phyloP scores from a whole-genome alignment of 805 yeast species.

The Wickerhamiella kurtzmanii region DNA sequence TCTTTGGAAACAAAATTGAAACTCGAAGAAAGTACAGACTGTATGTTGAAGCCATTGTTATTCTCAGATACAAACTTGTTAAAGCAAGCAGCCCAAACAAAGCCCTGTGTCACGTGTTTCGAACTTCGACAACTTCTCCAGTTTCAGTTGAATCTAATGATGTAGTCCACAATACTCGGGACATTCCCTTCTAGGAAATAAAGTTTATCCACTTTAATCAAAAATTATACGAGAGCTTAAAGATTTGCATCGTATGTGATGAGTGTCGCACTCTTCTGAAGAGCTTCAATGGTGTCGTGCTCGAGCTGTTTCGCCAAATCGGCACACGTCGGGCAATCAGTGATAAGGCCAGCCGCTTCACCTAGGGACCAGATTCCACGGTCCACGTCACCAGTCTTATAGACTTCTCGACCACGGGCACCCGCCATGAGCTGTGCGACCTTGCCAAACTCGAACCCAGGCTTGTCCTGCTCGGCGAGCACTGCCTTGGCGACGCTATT shows the following conservation, averaged over 20 bases:
- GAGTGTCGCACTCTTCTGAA: constrained; percentile 1
- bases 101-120: no score
- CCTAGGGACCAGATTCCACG: constrained; percentile 25
- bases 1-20: no score
- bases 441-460: constrained; percentile 17
- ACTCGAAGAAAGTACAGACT: no score
- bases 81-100: no score
- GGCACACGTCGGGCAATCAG: constrained; percentile 24
- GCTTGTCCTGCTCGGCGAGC: constrained; percentile 17
- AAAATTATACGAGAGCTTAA: background rate
- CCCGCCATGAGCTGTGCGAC: constrained; percentile 22
- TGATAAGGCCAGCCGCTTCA: constrained; percentile 21
- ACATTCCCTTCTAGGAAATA: no score
- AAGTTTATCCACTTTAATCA: no score
- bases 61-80: no score
- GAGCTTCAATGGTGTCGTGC: constrained; percentile 15
- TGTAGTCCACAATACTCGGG: no score
- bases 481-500: constrained; percentile 22
- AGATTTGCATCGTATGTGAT: constrained; percentile 2
- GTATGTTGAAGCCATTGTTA: no score
- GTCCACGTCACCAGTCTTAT: constrained; percentile 22
- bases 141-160: no score
- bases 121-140: no score
- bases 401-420: constrained; percentile 20
- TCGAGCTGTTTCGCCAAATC: constrained; percentile 21